Base-by-base conservation (phyloP, 2,329 filamentous ascomycete genomes). In the Xylaria sp. region DNA sequence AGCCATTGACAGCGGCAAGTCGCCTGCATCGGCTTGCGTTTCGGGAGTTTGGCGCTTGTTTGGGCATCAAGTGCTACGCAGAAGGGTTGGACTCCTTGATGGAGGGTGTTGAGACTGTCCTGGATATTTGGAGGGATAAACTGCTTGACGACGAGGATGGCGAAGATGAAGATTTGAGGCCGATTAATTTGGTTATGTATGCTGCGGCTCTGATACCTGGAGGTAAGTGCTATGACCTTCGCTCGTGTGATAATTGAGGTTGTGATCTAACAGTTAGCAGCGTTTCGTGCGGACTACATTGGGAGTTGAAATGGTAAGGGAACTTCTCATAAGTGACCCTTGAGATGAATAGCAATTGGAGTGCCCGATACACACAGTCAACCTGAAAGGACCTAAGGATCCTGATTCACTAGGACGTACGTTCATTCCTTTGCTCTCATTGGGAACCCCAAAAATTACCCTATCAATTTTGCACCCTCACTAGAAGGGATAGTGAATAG, bases 151-250 rank as follows among this genome's bases (percentile, higher is more conserved):
- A 54, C 1, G 48, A 55, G 52, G 75, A 81, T 4, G 71, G 75
- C 20, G 70, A 70, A 1, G 74, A 77, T 2, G 77, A 78, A 25
- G 85, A 86, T 55, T 73, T 89, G 71, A 78, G 80, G 54, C 86
- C 87, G 0, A 89, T 89, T 50, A 88, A 85, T 4, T 76, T 82
- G 25, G 86, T 86, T 48, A 89, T 89, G 87, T 88, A 87, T 78
- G 84, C 87, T 15, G 80, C 86, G 4, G 86, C 86, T 41, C 72
- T 89, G 71, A 82, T 87, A 59, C 85, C 86, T 4, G 87, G 87
- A 72, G 85, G 86, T 88, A 73, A 84, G 84, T 80, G 1, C 23
- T 28, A 28, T 28, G 2, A 1, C 1, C 10, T 10, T 20, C 5
- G 15, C 23, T 41, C 15, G 1, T 15, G 18, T 12, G 2, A 13